Evolutionary conservation across 1,139 yeast species (phyloP).

Genomic region (Hanseniaspora uvarum): DNA sequence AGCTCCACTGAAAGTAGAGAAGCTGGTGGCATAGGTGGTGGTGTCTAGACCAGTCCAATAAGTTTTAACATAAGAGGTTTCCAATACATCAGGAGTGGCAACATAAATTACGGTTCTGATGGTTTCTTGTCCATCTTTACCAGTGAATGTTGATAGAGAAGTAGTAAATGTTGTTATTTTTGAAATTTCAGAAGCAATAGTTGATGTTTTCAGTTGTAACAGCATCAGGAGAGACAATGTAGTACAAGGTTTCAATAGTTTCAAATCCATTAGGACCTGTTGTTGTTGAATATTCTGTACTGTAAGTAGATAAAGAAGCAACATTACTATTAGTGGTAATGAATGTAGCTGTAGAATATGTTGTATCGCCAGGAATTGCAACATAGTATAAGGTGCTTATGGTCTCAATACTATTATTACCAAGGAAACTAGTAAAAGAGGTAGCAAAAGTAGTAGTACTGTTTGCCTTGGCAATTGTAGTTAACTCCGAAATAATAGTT

Average conservation of each 20-base stretch:
- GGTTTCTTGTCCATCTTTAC: neutral
- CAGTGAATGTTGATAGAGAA: neutral
- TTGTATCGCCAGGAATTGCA: conserved; percentile 18
- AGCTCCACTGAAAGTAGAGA: neutral
- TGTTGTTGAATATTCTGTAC: conserved; percentile 17
- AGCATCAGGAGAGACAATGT: conserved; percentile 19
- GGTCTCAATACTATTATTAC: conserved; percentile 17
- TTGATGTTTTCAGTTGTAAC: neutral
- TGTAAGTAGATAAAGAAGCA: conserved; percentile 15
- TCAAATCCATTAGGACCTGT: conserved; percentile 19
- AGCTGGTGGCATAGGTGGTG: neutral
- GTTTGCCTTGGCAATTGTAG: neutral
- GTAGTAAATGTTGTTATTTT: neutral
- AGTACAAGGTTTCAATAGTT: conserved; percentile 18
- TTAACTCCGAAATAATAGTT: conserved; percentile 6
- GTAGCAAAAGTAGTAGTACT: conserved; percentile 19
- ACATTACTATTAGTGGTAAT: conserved; percentile 2
- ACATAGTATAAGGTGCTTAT: conserved; percentile 18
- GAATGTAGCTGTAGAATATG: neutral
- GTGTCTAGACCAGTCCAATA: neutral
- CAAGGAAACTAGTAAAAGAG: conserved; percentile 16
- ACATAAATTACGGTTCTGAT: conserved; percentile 18
- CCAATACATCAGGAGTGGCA: conserved; percentile 19
- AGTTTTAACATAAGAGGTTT: too few relatives aligned
- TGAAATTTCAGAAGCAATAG: conserved; percentile 15